Percentiles rank a stretch among this genome's conserved stretches.
Evolutionary conservation across 2,329 filamentous ascomycete genomes (phyloP).

Genomic region (Pseudogymnoascus sp.): DNA sequence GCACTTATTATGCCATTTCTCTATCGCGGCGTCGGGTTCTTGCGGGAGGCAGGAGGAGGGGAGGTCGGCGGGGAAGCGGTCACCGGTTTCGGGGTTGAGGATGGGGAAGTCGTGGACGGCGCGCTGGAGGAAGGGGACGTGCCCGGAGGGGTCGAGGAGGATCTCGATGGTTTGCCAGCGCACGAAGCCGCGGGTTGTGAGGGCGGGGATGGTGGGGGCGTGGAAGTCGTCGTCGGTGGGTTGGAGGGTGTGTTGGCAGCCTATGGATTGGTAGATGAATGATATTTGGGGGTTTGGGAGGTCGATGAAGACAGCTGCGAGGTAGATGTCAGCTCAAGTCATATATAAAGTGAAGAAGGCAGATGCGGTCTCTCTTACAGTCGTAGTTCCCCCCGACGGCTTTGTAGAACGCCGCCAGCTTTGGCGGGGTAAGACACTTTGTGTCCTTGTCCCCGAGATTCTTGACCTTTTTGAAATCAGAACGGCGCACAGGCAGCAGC

Average conservation of each 20-base stretch:
- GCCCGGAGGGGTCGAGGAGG: constrained; percentile 76
- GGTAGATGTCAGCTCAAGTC: background rate
- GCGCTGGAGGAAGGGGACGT: constrained; percentile 73
- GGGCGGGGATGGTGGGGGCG: constrained; percentile 68
- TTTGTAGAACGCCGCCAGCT: constrained; percentile 70
- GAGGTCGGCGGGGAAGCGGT: constrained; percentile 53
- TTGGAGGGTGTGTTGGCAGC: constrained; percentile 81
- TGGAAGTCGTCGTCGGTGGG: constrained; percentile 62
- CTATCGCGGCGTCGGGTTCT: constrained; percentile 68
- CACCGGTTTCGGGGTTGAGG: constrained; percentile 63
- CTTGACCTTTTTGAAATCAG: constrained; percentile 36
- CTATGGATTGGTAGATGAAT: constrained; percentile 85
- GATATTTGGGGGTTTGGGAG: constrained; percentile 68
- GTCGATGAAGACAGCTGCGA: constrained; percentile 62
- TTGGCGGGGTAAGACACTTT: constrained; percentile 50
- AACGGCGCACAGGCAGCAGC: background rate
- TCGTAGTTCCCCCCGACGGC: constrained; percentile 69
- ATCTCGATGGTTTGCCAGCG: constrained; percentile 92
- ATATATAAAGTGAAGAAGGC: background rate
- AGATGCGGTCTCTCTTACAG: constrained; percentile 31
- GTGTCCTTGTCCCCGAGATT: constrained; percentile 50
- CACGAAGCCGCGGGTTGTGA: constrained; percentile 78
- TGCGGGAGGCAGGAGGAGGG: constrained; percentile 58
- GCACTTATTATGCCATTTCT: constrained; percentile 76
- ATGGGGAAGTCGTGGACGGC: constrained; percentile 72